phyloP scores from a whole-genome alignment of 2,329 filamentous ascomycete species.

The Xylaria sp. region DNA sequence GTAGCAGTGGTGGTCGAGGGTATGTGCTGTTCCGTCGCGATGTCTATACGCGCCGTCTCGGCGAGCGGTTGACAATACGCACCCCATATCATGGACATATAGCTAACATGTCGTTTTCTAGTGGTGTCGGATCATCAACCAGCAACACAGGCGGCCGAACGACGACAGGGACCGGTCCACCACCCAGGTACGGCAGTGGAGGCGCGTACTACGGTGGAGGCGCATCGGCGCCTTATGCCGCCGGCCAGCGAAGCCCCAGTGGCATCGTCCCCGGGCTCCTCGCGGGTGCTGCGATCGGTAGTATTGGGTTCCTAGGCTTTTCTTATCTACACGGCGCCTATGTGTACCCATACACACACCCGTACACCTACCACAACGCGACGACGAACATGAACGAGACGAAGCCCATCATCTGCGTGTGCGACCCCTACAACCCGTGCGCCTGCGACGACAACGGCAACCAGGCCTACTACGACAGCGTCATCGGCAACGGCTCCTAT shows the following conservation, averaged over 20 bases:
- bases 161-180: conserved; percentile 65
- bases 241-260: conserved; percentile 61
- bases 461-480: conserved; percentile 66
- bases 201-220: conserved; percentile 73
- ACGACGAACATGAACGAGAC: conserved; percentile 66
- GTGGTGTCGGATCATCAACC: conserved; percentile 46
- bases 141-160: conserved; percentile 63
- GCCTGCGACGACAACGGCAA: conserved; percentile 73
- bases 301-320: conserved; percentile 69
- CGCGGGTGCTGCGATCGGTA: conserved; percentile 58
- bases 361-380: conserved; percentile 61
- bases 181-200: conserved; percentile 69
- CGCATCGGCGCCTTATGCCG: conserved; percentile 66
- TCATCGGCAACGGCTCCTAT: conserved; percentile 75
- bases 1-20: conserved; percentile 20
- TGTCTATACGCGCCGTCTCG: not conserved
- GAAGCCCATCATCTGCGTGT: conserved; percentile 70
- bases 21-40: conserved; percentile 24
- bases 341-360: conserved; percentile 62
- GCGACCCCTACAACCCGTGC: conserved; percentile 62
- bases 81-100: not conserved
- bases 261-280: conserved; percentile 64
- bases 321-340: conserved; percentile 66
- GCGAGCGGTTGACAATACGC: not conserved
- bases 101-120: conserved; percentile 35